Conservation (phyloP, 306 rosid genomes). For the Lagenaria siceraria region DNA sequence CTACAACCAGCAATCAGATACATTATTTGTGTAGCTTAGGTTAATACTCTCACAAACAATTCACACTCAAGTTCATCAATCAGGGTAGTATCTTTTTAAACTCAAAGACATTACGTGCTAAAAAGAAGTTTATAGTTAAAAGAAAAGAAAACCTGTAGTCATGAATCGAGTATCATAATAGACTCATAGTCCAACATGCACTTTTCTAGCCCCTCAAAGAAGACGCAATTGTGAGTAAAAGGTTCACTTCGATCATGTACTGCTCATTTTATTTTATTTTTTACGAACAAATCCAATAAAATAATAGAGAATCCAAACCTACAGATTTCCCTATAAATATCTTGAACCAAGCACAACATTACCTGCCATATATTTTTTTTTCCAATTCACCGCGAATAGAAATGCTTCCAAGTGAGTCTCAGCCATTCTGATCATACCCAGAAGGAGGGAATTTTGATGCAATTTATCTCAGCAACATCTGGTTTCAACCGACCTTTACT, state of each 20-base stretch:
- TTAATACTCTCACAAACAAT: background rate
- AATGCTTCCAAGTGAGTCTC: constrained; percentile 41
- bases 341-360: constrained; percentile 32
- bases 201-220: background rate
- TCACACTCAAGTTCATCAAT: background rate
- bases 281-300: background rate
- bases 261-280: background rate
- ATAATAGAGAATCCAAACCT: background rate
- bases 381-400: constrained; percentile 45
- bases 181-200: background rate
- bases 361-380: constrained; percentile 58
- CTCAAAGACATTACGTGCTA: background rate
- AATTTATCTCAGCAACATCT: constrained; percentile 71
- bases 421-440: constrained; percentile 53
- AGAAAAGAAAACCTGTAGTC: background rate
- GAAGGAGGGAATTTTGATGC: constrained; percentile 37
- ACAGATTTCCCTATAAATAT: background rate
- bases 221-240: background rate
- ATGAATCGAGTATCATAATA: background rate
- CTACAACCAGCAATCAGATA: background rate
- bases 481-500: constrained; percentile 52
- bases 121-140: background rate
- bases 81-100: background rate
- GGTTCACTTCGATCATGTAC: background rate
- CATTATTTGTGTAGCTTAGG: background rate